These are phyloP conservation scores for Kappamyces sp. DNA, from an alignment of 192 early-diverging fungal species.

Conservation along the genomic window DNA sequence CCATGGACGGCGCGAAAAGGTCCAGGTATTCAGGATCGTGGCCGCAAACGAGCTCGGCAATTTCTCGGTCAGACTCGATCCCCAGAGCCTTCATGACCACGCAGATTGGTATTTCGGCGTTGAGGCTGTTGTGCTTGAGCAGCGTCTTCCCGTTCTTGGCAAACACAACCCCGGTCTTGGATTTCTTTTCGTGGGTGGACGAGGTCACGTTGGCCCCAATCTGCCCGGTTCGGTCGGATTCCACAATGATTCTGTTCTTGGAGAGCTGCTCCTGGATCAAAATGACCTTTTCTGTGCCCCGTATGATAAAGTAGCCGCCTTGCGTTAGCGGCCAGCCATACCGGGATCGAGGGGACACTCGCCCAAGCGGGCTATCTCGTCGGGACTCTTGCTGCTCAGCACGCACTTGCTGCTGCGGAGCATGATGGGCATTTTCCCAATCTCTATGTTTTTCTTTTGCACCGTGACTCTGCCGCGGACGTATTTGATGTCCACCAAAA, in stretches of 20 bases:
- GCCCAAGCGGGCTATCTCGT: conserved; percentile 77
- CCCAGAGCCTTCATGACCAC: conserved; percentile 91
- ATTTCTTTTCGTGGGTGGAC: conserved; percentile 89
- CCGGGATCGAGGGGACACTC: conserved; percentile 97
- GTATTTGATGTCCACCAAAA: conserved; percentile 92
- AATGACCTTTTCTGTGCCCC: conserved; percentile 95
- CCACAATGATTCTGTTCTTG: conserved; percentile 97
- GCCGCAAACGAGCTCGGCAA: conserved; percentile 87
- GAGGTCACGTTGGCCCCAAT: conserved; percentile 82
- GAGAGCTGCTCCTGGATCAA: conserved; percentile 97
- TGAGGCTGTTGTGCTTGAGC: conserved; percentile 85
- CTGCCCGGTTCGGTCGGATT: conserved; percentile 71
- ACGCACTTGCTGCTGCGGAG: conserved; percentile 80
- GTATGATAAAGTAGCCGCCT: conserved; percentile 94
- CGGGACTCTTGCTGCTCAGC: conserved; percentile 66
- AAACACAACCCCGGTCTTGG: conserved; percentile 83
- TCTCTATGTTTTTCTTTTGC: conserved; percentile 71
- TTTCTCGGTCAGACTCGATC: conserved; percentile 90
- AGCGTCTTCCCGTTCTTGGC: conserved; percentile 37
- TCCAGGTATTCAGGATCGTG: conserved; percentile 74
- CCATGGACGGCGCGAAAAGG: conserved; percentile 77
- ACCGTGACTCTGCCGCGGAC: conserved; percentile 73
- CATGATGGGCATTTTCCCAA: conserved; percentile 97
- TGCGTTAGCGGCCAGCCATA: conserved; percentile 20
- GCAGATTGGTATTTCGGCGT: conserved; percentile 80